These are phyloP conservation scores for Clitopilus passeckerianus DNA, from an alignment of 768 basidiomycete species.

Conservation along the genomic window DNA sequence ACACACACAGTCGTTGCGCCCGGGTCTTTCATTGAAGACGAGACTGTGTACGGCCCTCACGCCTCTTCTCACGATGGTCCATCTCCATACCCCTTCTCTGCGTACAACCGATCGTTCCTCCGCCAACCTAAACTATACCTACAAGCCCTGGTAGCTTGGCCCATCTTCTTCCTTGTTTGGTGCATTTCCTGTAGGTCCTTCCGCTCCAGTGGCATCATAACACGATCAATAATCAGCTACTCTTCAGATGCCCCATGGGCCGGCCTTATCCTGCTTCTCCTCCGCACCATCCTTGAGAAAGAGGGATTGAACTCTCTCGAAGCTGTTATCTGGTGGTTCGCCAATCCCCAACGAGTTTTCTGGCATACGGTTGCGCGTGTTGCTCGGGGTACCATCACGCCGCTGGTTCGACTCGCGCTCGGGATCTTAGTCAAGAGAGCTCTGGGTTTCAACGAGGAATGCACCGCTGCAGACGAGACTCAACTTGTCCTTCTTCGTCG, in stretches of 20 bases:
- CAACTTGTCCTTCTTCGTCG: constrained; percentile 27
- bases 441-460: constrained; percentile 32
- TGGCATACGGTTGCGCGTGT: constrained; percentile 35
- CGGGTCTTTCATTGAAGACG: constrained; percentile 29
- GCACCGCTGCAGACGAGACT: constrained; percentile 16
- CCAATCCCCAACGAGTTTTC: constrained; percentile 29
- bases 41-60: constrained; percentile 39
- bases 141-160: constrained; percentile 32
- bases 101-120: constrained; percentile 33
- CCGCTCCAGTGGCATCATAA: background rate
- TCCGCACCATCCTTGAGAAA: constrained; percentile 22
- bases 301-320: constrained; percentile 27
- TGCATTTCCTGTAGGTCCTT: constrained; percentile 26
- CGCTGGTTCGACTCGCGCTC: constrained; percentile 30
- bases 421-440: constrained; percentile 36
- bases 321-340: constrained; percentile 38
- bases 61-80: constrained; percentile 36
- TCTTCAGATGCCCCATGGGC: constrained; percentile 37
- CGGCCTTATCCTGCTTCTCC: constrained; percentile 31
- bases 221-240: background rate
- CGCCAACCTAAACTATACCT: constrained; percentile 25
- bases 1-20: constrained; percentile 39
- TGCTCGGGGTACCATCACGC: constrained; percentile 29
- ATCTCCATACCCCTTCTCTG: constrained; percentile 28
- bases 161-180: constrained; percentile 28